phyloP scores from a whole-genome alignment of 2,329 filamentous ascomycete genomes.

The Hymenoscyphus albidus region DNA sequence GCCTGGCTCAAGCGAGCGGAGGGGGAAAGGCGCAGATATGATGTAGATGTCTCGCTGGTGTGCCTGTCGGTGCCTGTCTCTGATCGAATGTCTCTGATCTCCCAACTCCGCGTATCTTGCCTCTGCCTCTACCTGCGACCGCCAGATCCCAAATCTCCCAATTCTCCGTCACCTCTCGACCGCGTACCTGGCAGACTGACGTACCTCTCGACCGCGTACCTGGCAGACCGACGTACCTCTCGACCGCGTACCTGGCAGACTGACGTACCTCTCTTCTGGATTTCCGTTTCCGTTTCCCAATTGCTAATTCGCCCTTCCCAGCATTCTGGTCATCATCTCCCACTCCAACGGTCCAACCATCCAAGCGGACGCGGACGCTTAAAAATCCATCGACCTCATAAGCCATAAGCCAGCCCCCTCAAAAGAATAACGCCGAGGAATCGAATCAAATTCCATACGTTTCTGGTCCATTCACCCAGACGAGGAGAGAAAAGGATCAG shows the following conservation, averaged over 20 bases:
- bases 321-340: not conserved
- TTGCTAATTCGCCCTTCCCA: constrained; percentile 1
- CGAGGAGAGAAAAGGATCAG: not conserved
- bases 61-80: not conserved
- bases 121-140: not conserved
- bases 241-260: not conserved
- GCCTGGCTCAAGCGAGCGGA: not conserved
- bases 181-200: not conserved
- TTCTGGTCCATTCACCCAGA: not conserved
- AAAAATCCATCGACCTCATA: not conserved
- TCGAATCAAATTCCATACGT: not conserved
- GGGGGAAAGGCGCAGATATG: not conserved
- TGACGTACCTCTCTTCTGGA: not conserved
- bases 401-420: not conserved
- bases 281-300: not conserved
- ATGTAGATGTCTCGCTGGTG: too few relatives aligned
- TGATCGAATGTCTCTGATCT: constrained; percentile 1
- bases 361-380: too few relatives aligned
- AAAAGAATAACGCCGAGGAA: not conserved
- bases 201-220: not conserved
- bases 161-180: not conserved
- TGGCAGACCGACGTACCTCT: not conserved
- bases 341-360: too few relatives aligned
- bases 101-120: not conserved
- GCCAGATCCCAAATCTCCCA: not conserved